Conservation (phyloP, 495 filamentous ascomycete genomes). For the Darksidea phi region DNA sequence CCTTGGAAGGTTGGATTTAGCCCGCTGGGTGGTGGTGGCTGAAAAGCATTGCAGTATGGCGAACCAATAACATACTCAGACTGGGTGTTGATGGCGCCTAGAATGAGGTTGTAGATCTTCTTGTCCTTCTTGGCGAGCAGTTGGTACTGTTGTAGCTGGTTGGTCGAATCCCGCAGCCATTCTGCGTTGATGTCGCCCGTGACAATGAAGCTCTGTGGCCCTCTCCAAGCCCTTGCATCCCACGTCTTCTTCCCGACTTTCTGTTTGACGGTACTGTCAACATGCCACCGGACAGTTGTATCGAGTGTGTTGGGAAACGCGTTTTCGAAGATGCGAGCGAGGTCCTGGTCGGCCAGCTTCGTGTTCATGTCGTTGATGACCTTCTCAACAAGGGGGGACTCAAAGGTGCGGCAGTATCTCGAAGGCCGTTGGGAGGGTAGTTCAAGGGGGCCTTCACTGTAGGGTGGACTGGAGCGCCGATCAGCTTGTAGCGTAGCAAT, state of each 20-base stretch:
- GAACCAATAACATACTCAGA: constrained; percentile 89
- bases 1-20: constrained; percentile 67
- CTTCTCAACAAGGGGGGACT: constrained; percentile 78
- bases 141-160: constrained; percentile 90
- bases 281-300: constrained; percentile 82
- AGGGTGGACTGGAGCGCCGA: constrained; percentile 57
- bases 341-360: constrained; percentile 79
- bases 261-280: constrained; percentile 49
- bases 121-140: constrained; percentile 75
- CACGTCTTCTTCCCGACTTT: constrained; percentile 44
- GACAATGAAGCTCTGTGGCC: constrained; percentile 89
- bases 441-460: constrained; percentile 72
- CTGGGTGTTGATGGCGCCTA: constrained; percentile 96
- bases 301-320: constrained; percentile 96
- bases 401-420: constrained; percentile 80
- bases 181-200: constrained; percentile 99
- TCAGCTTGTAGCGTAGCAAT: constrained; percentile 2
- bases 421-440: constrained; percentile 90
- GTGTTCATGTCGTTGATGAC: constrained; percentile 79
- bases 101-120: constrained; percentile 70
- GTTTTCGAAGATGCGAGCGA: constrained; percentile 93
- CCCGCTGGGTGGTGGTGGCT: constrained; percentile 81
- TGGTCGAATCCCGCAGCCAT: constrained; percentile 96
- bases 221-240: constrained; percentile 65
- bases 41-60: constrained; percentile 98